Conservation (phyloP, 129 eudicot species). For the Arctium lappa region DNA sequence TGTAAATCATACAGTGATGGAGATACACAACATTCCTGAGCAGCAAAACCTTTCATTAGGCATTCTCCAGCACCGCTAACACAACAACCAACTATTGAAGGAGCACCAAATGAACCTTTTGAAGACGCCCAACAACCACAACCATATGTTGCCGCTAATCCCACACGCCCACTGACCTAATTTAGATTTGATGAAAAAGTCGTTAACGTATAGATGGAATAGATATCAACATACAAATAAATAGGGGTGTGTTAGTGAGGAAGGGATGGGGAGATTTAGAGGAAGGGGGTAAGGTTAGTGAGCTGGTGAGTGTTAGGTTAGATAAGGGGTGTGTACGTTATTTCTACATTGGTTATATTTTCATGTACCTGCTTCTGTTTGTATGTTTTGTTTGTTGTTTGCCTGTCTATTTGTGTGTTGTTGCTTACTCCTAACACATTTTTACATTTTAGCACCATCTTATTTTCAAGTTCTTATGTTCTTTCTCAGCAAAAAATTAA, state of each 20-base stretch:
- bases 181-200: neutral
- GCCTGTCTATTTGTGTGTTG: too few relatives aligned
- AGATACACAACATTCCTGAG: constrained; percentile 80
- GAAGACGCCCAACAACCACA: constrained; percentile 98
- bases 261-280: too few relatives aligned
- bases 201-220: neutral
- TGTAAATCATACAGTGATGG: constrained; percentile 59
- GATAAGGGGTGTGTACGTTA: too few relatives aligned
- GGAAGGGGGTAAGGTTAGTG: too few relatives aligned
- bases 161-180: constrained; percentile 95
- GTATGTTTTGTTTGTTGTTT: too few relatives aligned
- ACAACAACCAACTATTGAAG: constrained; percentile 75
- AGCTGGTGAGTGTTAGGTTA: too few relatives aligned
- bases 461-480: too few relatives aligned
- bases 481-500: too few relatives aligned
- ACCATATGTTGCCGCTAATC: constrained; percentile 93
- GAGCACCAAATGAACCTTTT: constrained; percentile 51
- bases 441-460: too few relatives aligned
- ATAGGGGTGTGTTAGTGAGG: neutral
- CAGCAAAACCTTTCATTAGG: constrained; percentile 78
- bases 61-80: constrained; percentile 95
- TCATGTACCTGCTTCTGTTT: too few relatives aligned
- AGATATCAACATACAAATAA: neutral
- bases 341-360: too few relatives aligned
- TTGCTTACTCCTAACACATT: too few relatives aligned